Base-by-base conservation (phyloP, 208 protist species). In the Trypanosoma rangeli region DNA sequence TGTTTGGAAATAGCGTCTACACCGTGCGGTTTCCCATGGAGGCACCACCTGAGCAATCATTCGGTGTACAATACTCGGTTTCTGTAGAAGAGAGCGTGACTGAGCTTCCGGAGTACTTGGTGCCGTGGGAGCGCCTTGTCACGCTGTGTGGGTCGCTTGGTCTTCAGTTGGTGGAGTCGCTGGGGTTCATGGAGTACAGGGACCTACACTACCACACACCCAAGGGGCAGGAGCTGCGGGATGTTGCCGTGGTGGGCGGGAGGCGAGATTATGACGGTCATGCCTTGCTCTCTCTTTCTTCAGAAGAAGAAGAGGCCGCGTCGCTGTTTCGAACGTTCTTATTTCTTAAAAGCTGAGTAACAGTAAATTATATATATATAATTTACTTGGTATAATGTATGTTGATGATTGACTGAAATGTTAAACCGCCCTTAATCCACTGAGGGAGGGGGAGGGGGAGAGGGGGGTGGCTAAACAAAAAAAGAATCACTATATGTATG, bases 21-120 rank as follows among this genome's bases (percentile, higher is more conserved):
- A 55, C 48, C 18, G 70, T 94, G 18, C 58, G 56, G 53, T 90
- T 94, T 59, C 31, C 71, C n/a, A 70, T 49, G 0, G 82, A 79
- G 29, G 74, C 39, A 1, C 54, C 59, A 24, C 44, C 68, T 35
- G 54, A 63, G 35, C 20, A 42, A 55, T n/a, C 71, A 3, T 94
- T 88, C 68, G 88, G 88, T 3, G 39, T 88, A 4, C 44, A 83
- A 42, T 94, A 94, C 74, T 76, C 64, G 39, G 56, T 85, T 33
- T 84, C 82, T 16, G 74, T 94, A 49, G 85, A 94, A 64, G 66
- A 81, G 18, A 85, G 76, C 24, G 89, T 94, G 58, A 80, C 64
- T 54, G 77, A 82, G 46, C 63, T 90, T 70, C 70, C 79, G 3
- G 89, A 94, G 78, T 94, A 84, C 56, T 59, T 94, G 16, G 84